Conservation (phyloP, 345 rosid species). For the Euphorbia tirucalli region DNA sequence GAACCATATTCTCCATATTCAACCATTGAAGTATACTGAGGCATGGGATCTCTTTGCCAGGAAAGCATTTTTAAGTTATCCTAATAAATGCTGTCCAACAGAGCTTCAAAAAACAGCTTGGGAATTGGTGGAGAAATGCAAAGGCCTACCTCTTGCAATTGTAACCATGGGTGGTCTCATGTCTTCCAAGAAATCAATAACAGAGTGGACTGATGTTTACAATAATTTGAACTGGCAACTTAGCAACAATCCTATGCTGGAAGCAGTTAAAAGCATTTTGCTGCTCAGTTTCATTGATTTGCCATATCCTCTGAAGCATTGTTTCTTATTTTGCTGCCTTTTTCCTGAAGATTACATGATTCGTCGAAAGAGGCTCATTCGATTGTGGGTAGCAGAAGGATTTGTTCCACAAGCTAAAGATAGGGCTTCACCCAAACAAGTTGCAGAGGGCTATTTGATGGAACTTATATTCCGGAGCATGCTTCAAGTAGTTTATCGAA, state of each 20-base stretch:
- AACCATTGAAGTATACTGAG: conserved; percentile 8
- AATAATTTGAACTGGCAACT: conserved; percentile 32
- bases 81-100: neutral
- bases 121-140: conserved; percentile 13
- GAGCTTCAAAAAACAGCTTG: conserved; percentile 8
- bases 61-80: conserved; percentile 13
- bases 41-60: conserved; percentile 19
- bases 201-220: conserved; percentile 26
- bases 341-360: conserved; percentile 32
- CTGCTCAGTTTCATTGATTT: conserved; percentile 37
- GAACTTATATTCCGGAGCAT: conserved; percentile 37
- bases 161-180: conserved; percentile 19
- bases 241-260: conserved; percentile 27
- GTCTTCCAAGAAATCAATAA: conserved; percentile 9
- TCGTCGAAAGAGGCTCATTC: conserved; percentile 25
- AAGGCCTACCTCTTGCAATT: conserved; percentile 20
- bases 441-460: conserved; percentile 33
- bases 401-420: conserved; percentile 25
- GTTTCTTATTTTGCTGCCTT: conserved; percentile 26
- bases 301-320: conserved; percentile 11
- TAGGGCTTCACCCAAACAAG: conserved; percentile 24
- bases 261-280: conserved; percentile 30
- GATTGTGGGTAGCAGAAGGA: conserved; percentile 41
- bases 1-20: conserved; percentile 3
- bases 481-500: conserved; percentile 38